Conservation (phyloP, 192 early-diverging fungal genomes). For the Lobosporangium transversale region DNA sequence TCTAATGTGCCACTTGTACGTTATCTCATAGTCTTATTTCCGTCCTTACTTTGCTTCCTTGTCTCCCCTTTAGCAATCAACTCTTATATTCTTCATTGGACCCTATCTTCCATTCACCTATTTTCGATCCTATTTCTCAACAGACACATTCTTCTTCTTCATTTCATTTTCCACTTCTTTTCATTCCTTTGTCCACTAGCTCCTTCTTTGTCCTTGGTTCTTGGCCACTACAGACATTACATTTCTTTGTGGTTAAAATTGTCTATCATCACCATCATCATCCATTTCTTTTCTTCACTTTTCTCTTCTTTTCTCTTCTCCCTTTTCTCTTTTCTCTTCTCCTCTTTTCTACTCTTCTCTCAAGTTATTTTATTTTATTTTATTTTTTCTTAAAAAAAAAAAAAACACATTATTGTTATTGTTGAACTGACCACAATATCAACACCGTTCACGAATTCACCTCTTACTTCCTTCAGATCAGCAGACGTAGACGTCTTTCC, state of each 20-base stretch:
- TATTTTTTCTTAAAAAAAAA: too few species aligned
- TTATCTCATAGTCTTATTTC: not conserved
- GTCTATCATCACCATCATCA: not conserved
- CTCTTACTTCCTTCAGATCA: not conserved
- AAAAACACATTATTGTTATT: too few species aligned
- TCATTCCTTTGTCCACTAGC: not conserved
- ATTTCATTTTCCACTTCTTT: not conserved
- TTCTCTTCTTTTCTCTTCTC: not conserved
- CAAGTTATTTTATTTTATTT: not conserved
- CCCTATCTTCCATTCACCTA: too few species aligned
- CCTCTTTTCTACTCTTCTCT: not conserved
- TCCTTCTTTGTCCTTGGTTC: too few species aligned
- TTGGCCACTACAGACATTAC: too few species aligned
- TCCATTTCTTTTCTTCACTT: not conserved
- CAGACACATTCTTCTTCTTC: too few species aligned
- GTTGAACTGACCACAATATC: too few species aligned
- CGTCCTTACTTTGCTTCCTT: not conserved
- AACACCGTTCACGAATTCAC: not conserved
- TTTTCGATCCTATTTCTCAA: too few species aligned
- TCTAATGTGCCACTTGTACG: too few species aligned
- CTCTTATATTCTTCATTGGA: too few species aligned
- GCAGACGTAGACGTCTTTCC: not conserved
- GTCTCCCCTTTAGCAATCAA: not conserved
- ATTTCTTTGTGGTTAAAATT: too few species aligned
- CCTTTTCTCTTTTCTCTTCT: not conserved